A percentile compares a stretch with the other conserved stretches of the same genome.
phyloP scores from a whole-genome alignment of 148 eudicot species.

The Persicaria tinctoria region DNA sequence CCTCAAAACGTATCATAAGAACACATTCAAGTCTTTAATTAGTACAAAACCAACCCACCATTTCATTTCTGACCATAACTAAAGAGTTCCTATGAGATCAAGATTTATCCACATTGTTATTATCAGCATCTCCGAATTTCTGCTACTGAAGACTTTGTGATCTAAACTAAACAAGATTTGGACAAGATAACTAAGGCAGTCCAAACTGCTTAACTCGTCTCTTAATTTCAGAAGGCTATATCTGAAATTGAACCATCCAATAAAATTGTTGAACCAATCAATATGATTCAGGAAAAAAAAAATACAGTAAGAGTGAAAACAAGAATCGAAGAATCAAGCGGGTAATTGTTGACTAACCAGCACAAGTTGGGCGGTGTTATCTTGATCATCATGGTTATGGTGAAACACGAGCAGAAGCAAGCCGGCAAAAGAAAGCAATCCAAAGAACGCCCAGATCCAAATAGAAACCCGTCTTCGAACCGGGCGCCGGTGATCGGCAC shows the following conservation, averaged over 20 bases:
- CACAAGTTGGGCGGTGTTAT: constrained; percentile 38
- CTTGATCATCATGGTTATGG: constrained; percentile 51
- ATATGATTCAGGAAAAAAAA: neutral
- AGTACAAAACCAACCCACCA: neutral
- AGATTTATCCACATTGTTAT: neutral
- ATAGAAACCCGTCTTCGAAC: constrained; percentile 51
- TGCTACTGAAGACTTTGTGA: neutral
- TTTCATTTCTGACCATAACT: neutral
- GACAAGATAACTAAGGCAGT: neutral
- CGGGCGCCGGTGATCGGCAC: constrained; percentile 85
- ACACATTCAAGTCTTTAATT: neutral
- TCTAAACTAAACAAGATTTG: neutral
- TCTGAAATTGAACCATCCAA: neutral
- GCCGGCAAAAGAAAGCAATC: constrained; percentile 46
- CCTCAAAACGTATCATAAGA: neutral
- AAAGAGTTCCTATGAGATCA: neutral
- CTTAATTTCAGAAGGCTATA: too few species aligned
- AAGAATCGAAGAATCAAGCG: neutral
- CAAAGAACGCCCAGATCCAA: constrained; percentile 81
- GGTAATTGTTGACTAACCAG: constrained; percentile 22
- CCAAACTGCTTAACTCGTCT: neutral
- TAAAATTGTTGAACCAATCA: neutral
- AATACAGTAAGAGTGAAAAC: neutral
- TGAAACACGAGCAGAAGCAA: constrained; percentile 55
- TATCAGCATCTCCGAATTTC: neutral